Evolutionary conservation across 768 basidiomycete species (phyloP), one percentile per base, ranked within the genome.

Genomic region (Boletus vermiculosoides): DNA sequence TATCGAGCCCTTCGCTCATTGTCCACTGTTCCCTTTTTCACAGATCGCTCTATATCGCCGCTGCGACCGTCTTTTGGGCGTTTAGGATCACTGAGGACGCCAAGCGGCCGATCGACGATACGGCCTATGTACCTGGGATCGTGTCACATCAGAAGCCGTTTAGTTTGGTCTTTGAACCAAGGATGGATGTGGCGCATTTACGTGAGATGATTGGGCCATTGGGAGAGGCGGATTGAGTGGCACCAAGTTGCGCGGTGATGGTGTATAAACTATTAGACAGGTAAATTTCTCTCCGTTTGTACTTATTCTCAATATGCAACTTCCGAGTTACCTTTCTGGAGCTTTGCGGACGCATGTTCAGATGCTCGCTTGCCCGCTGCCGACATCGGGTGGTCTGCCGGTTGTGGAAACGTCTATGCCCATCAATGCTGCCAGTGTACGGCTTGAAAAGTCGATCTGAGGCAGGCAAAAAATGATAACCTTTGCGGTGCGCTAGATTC

Each of bases 121-220:
- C 80, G 41, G 84, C 78, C 0, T 87, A 88, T 61, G 83, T 81
- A 1, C 81, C 85, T 59, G 81, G 80, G 4, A 82, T 84, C 12
- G 86, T 87, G 63, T 77, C 80, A 0, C 86, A 86, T 52, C 86
- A 87, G 2, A 63, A 78, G 50, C 84, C 84, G 5, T 90, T 88
- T 63, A 76, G 75, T 23, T 78, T 82, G 5, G 49, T 66, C 5
- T 87, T 88, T 62, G 78, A 79, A 57, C 83, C 83, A 0, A 66
- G 84, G 47, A 66, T 71, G 39, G 60, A 64, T 12, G 52, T 45
- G 4, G 25, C 42, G 4, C 40, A 50, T 5, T 18, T 69, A 58
- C 62, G 50, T 2, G 65, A 67, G 31, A 12, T 47, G 5, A 55
- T 66, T 53, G 50, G 42, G 2, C 0, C 40, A 18, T 34, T 37